Percentiles rank a stretch among this genome's conserved stretches.
phyloP scores from a whole-genome alignment of 192 early-diverging fungal species.

The Neocallimastix lanati region DNA sequence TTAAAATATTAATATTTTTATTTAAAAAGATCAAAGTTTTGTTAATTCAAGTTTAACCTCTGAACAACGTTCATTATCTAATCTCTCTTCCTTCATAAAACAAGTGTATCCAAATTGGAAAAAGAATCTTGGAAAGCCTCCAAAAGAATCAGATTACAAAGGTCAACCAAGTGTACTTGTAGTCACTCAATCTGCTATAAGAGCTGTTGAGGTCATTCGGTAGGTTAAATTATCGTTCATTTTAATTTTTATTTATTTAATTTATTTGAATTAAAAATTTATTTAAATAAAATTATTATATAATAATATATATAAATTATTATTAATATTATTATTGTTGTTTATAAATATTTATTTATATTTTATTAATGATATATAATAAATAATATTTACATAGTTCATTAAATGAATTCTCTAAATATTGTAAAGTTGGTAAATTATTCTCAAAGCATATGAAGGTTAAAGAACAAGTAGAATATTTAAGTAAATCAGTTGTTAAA shows the following conservation, averaged over 20 bases:
- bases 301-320: no score
- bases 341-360: background rate
- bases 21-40: background rate
- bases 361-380: no score
- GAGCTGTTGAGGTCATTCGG: conserved; percentile 37
- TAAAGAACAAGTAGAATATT: conserved; percentile 37
- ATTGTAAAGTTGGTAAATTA: conserved; percentile 42
- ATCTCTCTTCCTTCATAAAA: background rate
- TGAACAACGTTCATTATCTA: background rate
- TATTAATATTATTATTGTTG: background rate
- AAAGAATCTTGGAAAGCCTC: background rate
- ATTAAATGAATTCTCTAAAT: conserved; percentile 25
- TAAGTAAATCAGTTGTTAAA: conserved; percentile 24
- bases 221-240: no score
- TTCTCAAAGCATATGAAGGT: conserved; percentile 66
- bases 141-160: background rate
- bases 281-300: no score
- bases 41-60: background rate
- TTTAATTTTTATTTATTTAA: no score
- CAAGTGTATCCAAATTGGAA: background rate
- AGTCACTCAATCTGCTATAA: conserved; percentile 36
- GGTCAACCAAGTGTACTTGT: background rate
- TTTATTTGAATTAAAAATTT: no score
- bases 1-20: no score
- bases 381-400: background rate